Evolutionary conservation across 164 flowering plant genomes (phyloP), one percentile per base, ranked within the genome.

Genomic region (Kingdonia uniflora): DNA sequence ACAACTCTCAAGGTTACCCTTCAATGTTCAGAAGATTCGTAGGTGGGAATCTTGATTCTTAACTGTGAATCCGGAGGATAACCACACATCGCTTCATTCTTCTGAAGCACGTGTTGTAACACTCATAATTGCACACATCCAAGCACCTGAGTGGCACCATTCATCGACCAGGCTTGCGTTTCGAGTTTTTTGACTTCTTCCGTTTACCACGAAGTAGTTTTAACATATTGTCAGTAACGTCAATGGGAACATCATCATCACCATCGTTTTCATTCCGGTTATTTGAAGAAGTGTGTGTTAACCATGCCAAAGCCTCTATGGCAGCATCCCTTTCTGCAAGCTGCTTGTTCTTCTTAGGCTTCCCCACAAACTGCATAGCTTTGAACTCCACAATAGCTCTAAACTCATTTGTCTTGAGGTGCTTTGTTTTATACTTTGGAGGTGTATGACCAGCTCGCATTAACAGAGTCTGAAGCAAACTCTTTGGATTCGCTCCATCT

Each of bases 351-450:
- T 58, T 84, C 76, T 84, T 80, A 25, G 97, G 96, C 60, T 92
- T 92, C 19, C 96, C 96, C 1, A 92, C 96, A 71, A 92, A 92
- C 63, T 92, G 99, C 96, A 88, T 88, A 3, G 95, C 99, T 70
- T 88, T 92, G 71, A 92, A 86, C 69, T 92, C 99, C 24, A 81
- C 89, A 58, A 92, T 67, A 29, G 89, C 94, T 65, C 95, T 72
- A 58, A 85, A 92, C 57, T 92, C 99, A 60, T 92, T 92, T 17
- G 96, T 82, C 71, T 82, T 88, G 14, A 88, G 86, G 67, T 92
- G 99, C 68, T 88, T 92, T 14, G 83, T 74, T 63, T 92, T 92
- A 78, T 92, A 92, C 44, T 82, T 92, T 6, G 97, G 97, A 59
- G 96, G 95, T 16, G 80, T 67, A 60, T 92, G 99, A 19, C 99